phyloP scores from a whole-genome alignment of 225 moss, liverwort and hornwort genomes.

The Marchantia paleacea region DNA sequence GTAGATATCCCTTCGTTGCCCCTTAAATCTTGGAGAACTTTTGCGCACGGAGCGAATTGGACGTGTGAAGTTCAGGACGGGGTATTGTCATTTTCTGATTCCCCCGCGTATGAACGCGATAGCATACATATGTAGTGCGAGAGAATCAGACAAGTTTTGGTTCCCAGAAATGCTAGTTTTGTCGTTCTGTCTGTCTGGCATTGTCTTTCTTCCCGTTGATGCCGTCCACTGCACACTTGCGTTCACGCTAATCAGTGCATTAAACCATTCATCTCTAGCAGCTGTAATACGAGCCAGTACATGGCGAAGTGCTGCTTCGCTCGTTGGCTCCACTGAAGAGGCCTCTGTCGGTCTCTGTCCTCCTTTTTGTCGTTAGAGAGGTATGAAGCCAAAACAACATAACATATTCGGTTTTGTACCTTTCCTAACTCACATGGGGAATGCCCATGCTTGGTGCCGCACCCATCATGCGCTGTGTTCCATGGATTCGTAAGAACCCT shows the following conservation, averaged over 20 bases:
- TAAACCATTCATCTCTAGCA: not conserved
- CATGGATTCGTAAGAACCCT: not conserved
- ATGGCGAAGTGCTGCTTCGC: not conserved
- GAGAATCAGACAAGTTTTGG: not conserved
- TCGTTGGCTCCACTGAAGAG: not conserved
- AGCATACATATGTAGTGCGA: not conserved
- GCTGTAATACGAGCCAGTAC: not conserved
- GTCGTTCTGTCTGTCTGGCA: not conserved
- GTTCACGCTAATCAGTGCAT: not conserved
- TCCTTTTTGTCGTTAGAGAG: not conserved
- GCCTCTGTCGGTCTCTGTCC: not conserved
- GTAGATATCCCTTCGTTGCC: not conserved
- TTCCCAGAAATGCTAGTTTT: not conserved
- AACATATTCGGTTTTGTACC: not conserved
- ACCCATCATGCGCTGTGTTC: not conserved
- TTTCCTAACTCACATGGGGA: not conserved
- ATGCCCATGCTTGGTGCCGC: not conserved
- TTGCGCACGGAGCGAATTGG: not conserved
- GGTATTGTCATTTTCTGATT: not conserved
- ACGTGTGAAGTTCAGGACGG: not conserved
- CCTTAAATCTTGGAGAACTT: constrained; percentile 24
- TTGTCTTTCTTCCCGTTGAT: not conserved
- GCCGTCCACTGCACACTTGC: not conserved
- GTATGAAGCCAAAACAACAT: not conserved
- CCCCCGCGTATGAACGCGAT: not conserved